Evolutionary conservation across 768 basidiomycete genomes (phyloP).

Genomic region (Lactarius sanguifluus): DNA sequence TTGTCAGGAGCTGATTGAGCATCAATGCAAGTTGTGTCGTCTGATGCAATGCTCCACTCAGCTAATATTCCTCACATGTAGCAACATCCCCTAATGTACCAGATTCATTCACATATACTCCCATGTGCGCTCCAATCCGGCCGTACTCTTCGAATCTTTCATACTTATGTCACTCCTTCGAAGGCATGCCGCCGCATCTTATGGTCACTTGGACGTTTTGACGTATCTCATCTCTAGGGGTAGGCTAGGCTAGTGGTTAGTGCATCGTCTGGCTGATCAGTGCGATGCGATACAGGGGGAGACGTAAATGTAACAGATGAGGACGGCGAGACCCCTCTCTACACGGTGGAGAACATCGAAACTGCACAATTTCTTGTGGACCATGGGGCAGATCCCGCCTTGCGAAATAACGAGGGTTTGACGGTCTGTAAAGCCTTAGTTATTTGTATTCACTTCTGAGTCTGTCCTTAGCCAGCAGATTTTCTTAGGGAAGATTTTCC

Average conservation of each 20-base stretch:
- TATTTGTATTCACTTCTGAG: neutral
- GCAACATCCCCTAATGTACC: constrained; percentile 66
- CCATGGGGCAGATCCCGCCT: constrained; percentile 66
- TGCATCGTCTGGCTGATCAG: constrained; percentile 6
- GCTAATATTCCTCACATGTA: constrained; percentile 24
- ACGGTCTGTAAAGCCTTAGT: constrained; percentile 52
- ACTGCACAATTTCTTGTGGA: constrained; percentile 78
- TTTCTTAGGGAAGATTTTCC: constrained; percentile 72
- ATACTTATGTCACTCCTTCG: constrained; percentile 23
- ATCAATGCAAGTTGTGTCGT: constrained; percentile 63
- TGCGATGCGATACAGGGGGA: constrained; percentile 54
- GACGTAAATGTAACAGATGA: constrained; percentile 82
- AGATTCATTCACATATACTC: constrained; percentile 75
- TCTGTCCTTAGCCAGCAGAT: constrained; percentile 56
- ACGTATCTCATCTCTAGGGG: constrained; percentile 76
- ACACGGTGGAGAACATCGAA: constrained; percentile 80
- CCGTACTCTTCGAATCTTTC: constrained; percentile 1
- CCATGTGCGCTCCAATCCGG: constrained; percentile 52
- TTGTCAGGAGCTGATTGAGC: constrained; percentile 32
- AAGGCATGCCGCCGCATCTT: constrained; percentile 94
- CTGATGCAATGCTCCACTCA: constrained; percentile 37
- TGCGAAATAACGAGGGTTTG: constrained; percentile 68
- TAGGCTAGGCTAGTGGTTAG: constrained; percentile 33
- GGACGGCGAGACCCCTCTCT: constrained; percentile 91
- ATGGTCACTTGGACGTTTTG: constrained; percentile 74